Percentiles rank a stretch among this genome's conserved stretches.
phyloP scores from a whole-genome alignment of 805 yeast genomes.

The Myxozyma udenii region DNA sequence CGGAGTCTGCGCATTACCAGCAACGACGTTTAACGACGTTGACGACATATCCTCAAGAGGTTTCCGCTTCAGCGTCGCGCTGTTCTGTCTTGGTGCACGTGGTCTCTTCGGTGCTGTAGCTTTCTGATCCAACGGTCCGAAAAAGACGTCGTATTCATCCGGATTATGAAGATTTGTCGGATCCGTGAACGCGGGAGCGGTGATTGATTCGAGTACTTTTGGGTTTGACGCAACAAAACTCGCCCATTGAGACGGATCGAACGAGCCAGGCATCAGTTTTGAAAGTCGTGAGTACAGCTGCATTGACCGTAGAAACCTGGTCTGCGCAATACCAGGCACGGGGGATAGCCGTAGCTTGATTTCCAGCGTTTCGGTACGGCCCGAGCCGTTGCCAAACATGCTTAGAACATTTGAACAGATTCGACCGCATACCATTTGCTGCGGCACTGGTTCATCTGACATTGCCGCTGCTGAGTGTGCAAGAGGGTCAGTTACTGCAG shows the following conservation, averaged over 20 bases:
- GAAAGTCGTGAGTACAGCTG: conserved; percentile 26
- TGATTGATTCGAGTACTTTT: conserved; percentile 11
- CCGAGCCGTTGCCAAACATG: conserved; percentile 22
- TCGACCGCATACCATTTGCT: conserved; percentile 31
- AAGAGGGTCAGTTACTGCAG: neutral
- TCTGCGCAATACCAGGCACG: conserved; percentile 27
- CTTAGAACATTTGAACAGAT: conserved; percentile 33
- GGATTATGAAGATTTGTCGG: too few species aligned
- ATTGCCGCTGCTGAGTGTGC: neutral
- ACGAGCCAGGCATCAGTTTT: conserved; percentile 19
- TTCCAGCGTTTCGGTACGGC: conserved; percentile 33
- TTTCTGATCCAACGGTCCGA: conserved; percentile 8
- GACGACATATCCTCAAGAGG: conserved; percentile 13
- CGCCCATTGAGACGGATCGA: conserved; percentile 28
- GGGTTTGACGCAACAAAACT: conserved; percentile 25
- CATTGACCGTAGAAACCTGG: conserved; percentile 20
- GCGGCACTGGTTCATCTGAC: conserved; percentile 1
- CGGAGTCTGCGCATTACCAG: neutral
- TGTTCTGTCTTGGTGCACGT: too few species aligned
- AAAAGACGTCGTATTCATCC: conserved; percentile 19
- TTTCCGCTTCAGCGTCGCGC: too few species aligned
- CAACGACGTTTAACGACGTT: conserved; percentile 1
- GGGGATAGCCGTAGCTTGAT: conserved; percentile 35
- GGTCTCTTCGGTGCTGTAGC: too few species aligned
- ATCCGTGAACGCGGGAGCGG: conserved; percentile 17